Percentiles rank a stretch among this genome's conserved stretches.
Evolutionary conservation across 2,329 filamentous ascomycete species (phyloP).

Genomic region (Aspergillus sp.): DNA sequence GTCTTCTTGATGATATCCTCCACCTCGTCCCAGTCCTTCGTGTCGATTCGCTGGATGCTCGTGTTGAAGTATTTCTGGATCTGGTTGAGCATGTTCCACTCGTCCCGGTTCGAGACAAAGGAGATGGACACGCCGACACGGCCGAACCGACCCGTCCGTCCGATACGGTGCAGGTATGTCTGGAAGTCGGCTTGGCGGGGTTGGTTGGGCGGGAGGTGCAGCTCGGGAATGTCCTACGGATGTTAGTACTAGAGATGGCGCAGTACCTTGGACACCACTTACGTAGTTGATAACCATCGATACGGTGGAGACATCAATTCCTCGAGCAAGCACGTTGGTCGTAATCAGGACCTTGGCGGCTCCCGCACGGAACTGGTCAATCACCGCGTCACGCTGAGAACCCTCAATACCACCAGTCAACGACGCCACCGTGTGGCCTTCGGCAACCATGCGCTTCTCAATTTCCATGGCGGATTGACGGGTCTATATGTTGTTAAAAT

Average conservation of each 20-base stretch:
- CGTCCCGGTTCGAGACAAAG: conserved; percentile 83
- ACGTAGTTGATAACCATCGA: conserved; percentile 98
- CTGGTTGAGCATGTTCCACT: conserved; percentile 73
- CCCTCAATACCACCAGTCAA: conserved; percentile 88
- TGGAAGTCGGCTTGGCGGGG: conserved; percentile 79
- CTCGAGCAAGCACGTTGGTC: conserved; percentile 92
- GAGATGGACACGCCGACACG: conserved; percentile 94
- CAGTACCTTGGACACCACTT: conserved; percentile 18
- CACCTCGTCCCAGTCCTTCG: conserved; percentile 85
- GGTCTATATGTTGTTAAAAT: conserved; percentile 55
- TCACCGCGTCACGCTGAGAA: conserved; percentile 74
- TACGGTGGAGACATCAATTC: conserved; percentile 88
- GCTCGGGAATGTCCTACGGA: conserved; percentile 66
- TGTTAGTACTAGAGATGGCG: not conserved
- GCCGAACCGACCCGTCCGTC: conserved; percentile 93
- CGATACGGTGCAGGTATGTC: conserved; percentile 97
- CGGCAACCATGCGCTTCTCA: conserved; percentile 77
- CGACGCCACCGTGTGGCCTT: conserved; percentile 89
- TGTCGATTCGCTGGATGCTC: conserved; percentile 76
- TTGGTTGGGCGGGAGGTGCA: conserved; percentile 52
- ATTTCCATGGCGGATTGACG: conserved; percentile 84
- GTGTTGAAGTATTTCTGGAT: conserved; percentile 81
- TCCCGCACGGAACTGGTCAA: conserved; percentile 82
- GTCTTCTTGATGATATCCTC: conserved; percentile 79
- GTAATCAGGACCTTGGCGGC: conserved; percentile 95